Percentiles rank a stretch among this genome's conserved stretches.
Conservation (phyloP, 2,329 filamentous ascomycete species). For the Aspergillus awamori region DNA sequence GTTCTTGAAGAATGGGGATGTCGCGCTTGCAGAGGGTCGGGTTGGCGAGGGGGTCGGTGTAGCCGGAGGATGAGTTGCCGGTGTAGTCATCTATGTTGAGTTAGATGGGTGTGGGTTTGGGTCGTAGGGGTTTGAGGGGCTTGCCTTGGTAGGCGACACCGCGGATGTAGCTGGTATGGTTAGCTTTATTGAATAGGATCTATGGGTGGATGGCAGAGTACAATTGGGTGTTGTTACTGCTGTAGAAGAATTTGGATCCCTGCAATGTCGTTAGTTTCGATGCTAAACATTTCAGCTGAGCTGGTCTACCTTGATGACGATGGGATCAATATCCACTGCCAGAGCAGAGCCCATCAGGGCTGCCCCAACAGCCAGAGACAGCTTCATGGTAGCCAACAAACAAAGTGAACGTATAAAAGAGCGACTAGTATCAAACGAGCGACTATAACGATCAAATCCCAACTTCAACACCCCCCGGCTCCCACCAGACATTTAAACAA, state of each 20-base stretch:
- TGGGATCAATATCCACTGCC: conserved; percentile 60
- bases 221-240: conserved; percentile 73
- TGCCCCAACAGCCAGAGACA: conserved; percentile 19
- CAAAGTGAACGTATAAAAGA: not conserved
- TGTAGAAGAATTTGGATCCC: conserved; percentile 85
- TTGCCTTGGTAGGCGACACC: conserved; percentile 84
- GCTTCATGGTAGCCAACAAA: conserved; percentile 19
- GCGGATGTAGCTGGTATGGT: conserved; percentile 66
- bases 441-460: too few species aligned
- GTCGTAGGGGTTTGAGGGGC: not conserved
- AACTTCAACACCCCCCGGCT: too few species aligned
- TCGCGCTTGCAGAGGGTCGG: conserved; percentile 73
- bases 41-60: conserved; percentile 81
- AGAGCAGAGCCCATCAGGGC: conserved; percentile 51
- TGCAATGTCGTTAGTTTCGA: conserved; percentile 37
- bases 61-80: conserved; percentile 60
- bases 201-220: not conserved
- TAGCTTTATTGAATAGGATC: not conserved
- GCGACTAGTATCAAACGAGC: not conserved
- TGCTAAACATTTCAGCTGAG: not conserved
- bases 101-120: not conserved
- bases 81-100: conserved; percentile 57
- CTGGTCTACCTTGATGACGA: conserved; percentile 53
- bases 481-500: too few species aligned
- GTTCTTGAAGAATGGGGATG: conserved; percentile 73